phyloP scores from a whole-genome alignment of 371 early-diverging fungal genomes.

The Fennellomyces sp. region DNA sequence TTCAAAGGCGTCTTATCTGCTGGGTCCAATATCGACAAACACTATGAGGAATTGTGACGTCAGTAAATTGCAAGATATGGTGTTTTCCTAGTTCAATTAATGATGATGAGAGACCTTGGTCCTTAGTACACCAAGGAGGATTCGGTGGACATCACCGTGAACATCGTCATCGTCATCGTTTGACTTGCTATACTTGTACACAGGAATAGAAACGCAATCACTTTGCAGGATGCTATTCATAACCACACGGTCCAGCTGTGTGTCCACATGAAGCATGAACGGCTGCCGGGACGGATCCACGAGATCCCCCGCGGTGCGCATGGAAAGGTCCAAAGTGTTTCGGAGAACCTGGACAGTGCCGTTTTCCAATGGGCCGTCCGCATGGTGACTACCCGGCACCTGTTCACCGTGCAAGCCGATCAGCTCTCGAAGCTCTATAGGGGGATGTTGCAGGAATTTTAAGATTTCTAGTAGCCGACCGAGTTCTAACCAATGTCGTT shows the following conservation, averaged over 20 bases:
- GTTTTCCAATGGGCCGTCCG: slow-evolving; percentile 47
- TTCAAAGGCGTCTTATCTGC: slow-evolving; percentile 60
- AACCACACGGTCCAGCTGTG: slow-evolving; percentile 45
- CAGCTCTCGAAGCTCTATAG: slow-evolving; percentile 74
- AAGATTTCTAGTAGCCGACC: neutral
- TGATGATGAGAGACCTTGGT: slow-evolving; percentile 56
- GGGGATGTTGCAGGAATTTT: no score
- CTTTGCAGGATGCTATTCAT: slow-evolving; percentile 55
- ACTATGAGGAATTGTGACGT: slow-evolving; percentile 2
- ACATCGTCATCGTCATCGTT: slow-evolving; percentile 36
- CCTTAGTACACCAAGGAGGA: slow-evolving; percentile 69
- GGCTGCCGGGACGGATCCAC: neutral
- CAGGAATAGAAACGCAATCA: slow-evolving; percentile 71
- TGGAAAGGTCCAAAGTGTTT: slow-evolving; percentile 65
- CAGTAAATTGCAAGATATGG: neutral
- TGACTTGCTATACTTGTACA: neutral
- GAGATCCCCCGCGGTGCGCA: slow-evolving; percentile 35
- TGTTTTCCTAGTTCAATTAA: neutral
- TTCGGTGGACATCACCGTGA: neutral
- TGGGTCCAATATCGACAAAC: slow-evolving; percentile 59
- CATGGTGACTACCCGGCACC: slow-evolving; percentile 26
- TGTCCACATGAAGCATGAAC: slow-evolving; percentile 60
- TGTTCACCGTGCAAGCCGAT: slow-evolving; percentile 69
- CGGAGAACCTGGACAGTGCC: slow-evolving; percentile 50
- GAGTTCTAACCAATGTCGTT: neutral